phyloP scores from a whole-genome alignment of 371 early-diverging fungal species.

The Circinella minor region DNA sequence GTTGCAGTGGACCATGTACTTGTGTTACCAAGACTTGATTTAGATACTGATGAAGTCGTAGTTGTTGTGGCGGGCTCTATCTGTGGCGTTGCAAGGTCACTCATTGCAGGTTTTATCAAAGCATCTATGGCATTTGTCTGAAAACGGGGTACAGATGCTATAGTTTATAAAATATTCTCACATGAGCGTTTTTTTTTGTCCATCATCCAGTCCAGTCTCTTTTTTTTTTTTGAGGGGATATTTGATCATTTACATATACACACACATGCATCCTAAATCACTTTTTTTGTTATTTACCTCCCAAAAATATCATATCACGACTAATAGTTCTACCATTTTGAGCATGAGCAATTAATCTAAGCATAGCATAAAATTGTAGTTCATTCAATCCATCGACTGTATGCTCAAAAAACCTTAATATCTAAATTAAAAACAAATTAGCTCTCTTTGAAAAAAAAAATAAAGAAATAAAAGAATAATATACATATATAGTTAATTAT shows the following conservation, averaged over 20 bases:
- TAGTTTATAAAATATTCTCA: background rate
- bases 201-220: background rate
- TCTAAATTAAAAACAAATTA: conserved; percentile 19
- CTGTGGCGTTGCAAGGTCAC: conserved; percentile 16
- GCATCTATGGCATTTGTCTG: conserved; percentile 45
- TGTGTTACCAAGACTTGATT: conserved; percentile 4
- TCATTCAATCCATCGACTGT: conserved; percentile 39
- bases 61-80: conserved; percentile 8
- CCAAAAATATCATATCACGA: conserved; percentile 46
- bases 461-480: too few relatives aligned
- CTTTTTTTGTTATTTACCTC: conserved; percentile 29
- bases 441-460: too few relatives aligned
- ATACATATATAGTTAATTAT: too few relatives aligned
- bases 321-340: conserved; percentile 53
- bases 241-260: background rate
- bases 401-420: conserved; percentile 43
- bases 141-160: conserved; percentile 51
- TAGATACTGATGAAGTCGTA: background rate
- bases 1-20: conserved; percentile 18
- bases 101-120: conserved; percentile 30
- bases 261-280: background rate
- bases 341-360: conserved; percentile 52
- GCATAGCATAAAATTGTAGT: conserved; percentile 50
- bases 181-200: background rate
- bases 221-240: too few relatives aligned